Evolutionary conservation across 2,329 filamentous ascomycete species (phyloP).

Genomic region (Ilyonectria mors-panacis): DNA sequence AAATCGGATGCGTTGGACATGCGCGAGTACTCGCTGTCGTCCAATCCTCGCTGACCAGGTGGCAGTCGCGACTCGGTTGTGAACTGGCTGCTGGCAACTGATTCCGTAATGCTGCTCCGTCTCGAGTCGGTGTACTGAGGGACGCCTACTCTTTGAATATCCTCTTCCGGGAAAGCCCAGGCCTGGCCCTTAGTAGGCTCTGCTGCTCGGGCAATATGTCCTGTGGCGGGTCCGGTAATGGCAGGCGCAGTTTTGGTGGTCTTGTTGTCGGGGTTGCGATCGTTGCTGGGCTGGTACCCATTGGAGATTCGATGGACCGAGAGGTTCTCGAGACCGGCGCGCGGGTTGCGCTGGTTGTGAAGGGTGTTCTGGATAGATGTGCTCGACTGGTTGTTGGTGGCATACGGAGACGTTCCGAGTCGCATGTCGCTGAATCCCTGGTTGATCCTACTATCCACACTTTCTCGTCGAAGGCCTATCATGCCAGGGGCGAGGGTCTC

Average conservation of each 20-base stretch:
- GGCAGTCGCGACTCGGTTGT: constrained; percentile 82
- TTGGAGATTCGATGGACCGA: constrained; percentile 75
- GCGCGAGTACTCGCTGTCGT: constrained; percentile 71
- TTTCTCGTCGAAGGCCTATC: constrained; percentile 75
- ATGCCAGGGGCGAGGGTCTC: constrained; percentile 59
- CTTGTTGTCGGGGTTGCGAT: constrained; percentile 70
- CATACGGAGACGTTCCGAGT: constrained; percentile 78
- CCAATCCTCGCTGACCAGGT: constrained; percentile 79
- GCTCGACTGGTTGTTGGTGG: constrained; percentile 83
- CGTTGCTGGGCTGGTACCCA: constrained; percentile 73
- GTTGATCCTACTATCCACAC: constrained; percentile 85
- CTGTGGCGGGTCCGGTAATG: constrained; percentile 79
- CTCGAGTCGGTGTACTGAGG: constrained; percentile 74
- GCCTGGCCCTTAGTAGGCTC: constrained; percentile 87
- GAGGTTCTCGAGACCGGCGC: constrained; percentile 65
- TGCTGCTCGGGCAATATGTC: constrained; percentile 77
- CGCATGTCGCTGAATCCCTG: constrained; percentile 79
- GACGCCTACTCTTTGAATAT: constrained; percentile 68
- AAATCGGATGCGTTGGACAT: constrained; percentile 70
- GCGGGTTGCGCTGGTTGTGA: constrained; percentile 76
- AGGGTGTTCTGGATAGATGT: constrained; percentile 81
- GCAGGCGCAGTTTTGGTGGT: constrained; percentile 78
- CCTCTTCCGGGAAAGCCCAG: constrained; percentile 86
- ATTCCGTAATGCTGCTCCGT: constrained; percentile 83
- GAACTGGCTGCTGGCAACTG: constrained; percentile 84